Base-by-base conservation (phyloP, 306 rosid genomes). In the Trifolium fragiferum region DNA sequence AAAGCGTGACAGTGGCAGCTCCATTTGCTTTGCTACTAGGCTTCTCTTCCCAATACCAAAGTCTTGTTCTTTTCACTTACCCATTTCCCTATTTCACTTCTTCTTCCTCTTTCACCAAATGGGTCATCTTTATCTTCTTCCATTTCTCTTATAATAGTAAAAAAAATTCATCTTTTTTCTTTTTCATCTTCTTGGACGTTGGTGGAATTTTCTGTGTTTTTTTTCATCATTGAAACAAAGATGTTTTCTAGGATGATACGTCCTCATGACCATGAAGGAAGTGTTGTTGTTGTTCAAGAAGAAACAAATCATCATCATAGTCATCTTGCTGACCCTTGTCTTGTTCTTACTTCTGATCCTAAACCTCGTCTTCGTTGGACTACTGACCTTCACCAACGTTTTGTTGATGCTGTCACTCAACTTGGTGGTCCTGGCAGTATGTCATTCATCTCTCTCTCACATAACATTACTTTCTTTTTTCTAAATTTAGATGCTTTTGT, bases 341-440 rank as follows among this genome's bases (percentile, higher is more conserved):
- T 94, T 62, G 99, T 94, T 37, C 78, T 94, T 64, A 91, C 99
- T 44, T 88, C 98, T 63, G 97, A 93, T 83, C 98, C 98, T 7
- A 93, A 94, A 78, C 99, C 99, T 68, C 97, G 99, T 18, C 99
- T 94, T 83, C 97, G 99, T 3, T 94, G 99, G 99, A 94, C 99
- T 14, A 74, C 93, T 43, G 99, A 94, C 82, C 99, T 92, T 50
- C 99, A 94, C 44, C 96, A 94, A 40, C 92, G 99, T 23, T 94
- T 94, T 62, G 86, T 94, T 49, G 99, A 94, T 57, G 97, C 97
- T 30, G 99, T 94, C 64, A 94, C 95, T 77, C 96, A 94, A 82
- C 99, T 94, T 21, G 99, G 99, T 15, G 98, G 98, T 78, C 76
- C 98, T 43, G 70, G 82, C 69, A 93, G 98, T 93, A 8, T 76